Evolutionary conservation across 2,329 filamentous ascomycete species (phyloP), one percentile per base, ranked within the genome.

Genomic region (Diaporthe nobilis): DNA sequence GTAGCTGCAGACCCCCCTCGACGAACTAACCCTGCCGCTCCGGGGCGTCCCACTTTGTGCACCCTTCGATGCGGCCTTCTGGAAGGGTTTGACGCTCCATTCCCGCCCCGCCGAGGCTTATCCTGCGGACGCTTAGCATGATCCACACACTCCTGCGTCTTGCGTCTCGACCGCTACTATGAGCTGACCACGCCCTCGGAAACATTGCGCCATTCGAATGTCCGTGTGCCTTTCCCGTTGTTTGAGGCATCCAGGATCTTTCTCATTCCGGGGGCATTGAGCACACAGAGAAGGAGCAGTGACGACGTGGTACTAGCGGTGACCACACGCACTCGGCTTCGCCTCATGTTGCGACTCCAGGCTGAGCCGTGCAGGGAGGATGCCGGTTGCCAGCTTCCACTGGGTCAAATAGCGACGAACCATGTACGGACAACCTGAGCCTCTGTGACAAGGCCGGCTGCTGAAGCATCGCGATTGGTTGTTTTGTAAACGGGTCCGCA

Each of bases 91-190:
- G 75, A 75, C 51, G 75, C 71, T 60, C 72, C 39, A 61, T 42
- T 53, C 44, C 71, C 71, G 49, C 71, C 58, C 71, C 71, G 39
- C 60, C 47, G 65, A 70, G 65, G 65, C 65, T 70, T 70, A 70
- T 42, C 65, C 65, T 55, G 65, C 65, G 65, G 65, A 70, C 65
- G 49, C 44, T 63, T 49, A n/a, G 58, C 31, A 42, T 74, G 63
- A 60, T 76, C 75, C 75, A 76, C 75, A 74, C 60, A 55, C 75
- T 76, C 75, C 75, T 76, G 75, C 75, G 67, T 73, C 57, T 60
- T 76, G 75, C 75, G 63, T 76, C 71, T 74, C 71, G 72, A 76
- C 71, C 71, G 71, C 71, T 73, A 70, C 65, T 70, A 70, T 70
- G 65, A 70, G 49, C 65, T 55, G 65, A 70, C 65, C 65, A 70